These are phyloP conservation scores for Fusarium nodosum DNA, from an alignment of 2,329 filamentous ascomycete species.

Conservation along the genomic window DNA sequence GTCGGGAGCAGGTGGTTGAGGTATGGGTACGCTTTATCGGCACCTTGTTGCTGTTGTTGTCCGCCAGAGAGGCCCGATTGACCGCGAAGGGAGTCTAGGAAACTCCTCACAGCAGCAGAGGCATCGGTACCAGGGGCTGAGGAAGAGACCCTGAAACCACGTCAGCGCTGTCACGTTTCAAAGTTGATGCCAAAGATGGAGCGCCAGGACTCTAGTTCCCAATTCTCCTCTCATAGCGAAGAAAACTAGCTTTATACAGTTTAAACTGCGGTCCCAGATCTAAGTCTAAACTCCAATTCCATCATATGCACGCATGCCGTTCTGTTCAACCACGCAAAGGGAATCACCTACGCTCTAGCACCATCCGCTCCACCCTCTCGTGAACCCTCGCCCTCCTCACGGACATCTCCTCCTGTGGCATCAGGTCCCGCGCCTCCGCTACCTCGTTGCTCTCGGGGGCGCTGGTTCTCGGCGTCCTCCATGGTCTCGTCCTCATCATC, in stretches of 20 bases:
- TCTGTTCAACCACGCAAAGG: slow-evolving; percentile 51
- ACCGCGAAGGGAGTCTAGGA: slow-evolving; percentile 84
- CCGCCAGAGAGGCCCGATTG: slow-evolving; percentile 59
- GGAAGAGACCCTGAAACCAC: slow-evolving; percentile 68
- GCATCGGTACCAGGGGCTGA: slow-evolving; percentile 79
- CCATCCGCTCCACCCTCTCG: slow-evolving; percentile 96
- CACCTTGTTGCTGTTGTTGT: slow-evolving; percentile 51
- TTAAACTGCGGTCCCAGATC: slow-evolving; percentile 47
- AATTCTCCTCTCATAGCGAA: slow-evolving; percentile 50
- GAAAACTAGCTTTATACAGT: slow-evolving; percentile 54
- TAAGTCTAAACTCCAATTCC: slow-evolving; percentile 42
- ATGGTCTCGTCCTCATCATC: slow-evolving; percentile 67
- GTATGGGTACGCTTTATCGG: slow-evolving; percentile 79
- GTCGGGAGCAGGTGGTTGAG: slow-evolving; percentile 88
- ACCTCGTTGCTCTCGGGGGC: slow-evolving; percentile 69
- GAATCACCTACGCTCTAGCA: slow-evolving; percentile 95
- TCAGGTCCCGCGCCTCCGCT: slow-evolving; percentile 86
- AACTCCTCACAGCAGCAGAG: slow-evolving; percentile 84
- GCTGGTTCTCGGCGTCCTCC: slow-evolving; percentile 75
- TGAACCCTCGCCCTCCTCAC: slow-evolving; percentile 88
- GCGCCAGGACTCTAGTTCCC: slow-evolving; percentile 48
- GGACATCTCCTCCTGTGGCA: slow-evolving; percentile 90
- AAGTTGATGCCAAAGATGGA: slow-evolving; percentile 41
- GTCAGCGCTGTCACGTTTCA: slow-evolving; percentile 59
- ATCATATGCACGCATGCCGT: slow-evolving; percentile 42